phyloP scores from a whole-genome alignment of 2,329 filamentous ascomycete species.

The Claviceps sp. region DNA sequence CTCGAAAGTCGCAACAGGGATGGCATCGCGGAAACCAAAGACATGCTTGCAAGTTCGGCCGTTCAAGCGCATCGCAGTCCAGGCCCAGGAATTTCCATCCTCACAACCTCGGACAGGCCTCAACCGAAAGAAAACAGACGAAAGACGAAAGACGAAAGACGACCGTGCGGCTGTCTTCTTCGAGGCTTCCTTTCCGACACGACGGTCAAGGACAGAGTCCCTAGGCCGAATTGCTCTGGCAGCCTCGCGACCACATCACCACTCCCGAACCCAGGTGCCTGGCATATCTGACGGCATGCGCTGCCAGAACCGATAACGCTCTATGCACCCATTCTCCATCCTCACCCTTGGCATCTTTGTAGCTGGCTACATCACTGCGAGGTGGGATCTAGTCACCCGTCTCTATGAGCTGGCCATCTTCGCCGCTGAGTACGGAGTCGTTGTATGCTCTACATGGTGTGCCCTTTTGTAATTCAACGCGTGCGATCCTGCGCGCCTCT shows the following conservation, averaged over 20 bases:
- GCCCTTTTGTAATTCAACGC: not conserved
- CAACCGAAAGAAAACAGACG: not conserved
- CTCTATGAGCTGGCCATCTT: constrained; percentile 95
- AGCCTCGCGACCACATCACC: constrained; percentile 2
- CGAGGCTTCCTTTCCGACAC: not conserved
- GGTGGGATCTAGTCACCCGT: constrained; percentile 95
- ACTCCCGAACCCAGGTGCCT: not conserved
- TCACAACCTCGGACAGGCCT: not conserved
- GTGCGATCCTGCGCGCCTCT: not conserved
- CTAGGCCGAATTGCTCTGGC: not conserved
- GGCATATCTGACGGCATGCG: constrained; percentile 26
- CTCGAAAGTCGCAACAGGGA: constrained; percentile 2
- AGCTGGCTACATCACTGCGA: constrained; percentile 97
- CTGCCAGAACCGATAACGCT: constrained; percentile 30
- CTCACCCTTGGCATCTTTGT: constrained; percentile 96
- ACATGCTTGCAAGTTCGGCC: not conserved
- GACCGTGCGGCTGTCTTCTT: not conserved
- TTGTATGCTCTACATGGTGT: constrained; percentile 38
- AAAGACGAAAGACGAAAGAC: too few species aligned
- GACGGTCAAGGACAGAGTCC: not conserved
- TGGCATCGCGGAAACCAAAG: not conserved
- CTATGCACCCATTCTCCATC: constrained; percentile 96
- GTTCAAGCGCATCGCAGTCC: constrained; percentile 1
- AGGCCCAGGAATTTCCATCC: not conserved
- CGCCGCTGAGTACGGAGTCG: constrained; percentile 96